Evolutionary conservation across 768 basidiomycete genomes (phyloP), one percentile per base, ranked within the genome.

Genomic region (Gelatoporia subvermispora): DNA sequence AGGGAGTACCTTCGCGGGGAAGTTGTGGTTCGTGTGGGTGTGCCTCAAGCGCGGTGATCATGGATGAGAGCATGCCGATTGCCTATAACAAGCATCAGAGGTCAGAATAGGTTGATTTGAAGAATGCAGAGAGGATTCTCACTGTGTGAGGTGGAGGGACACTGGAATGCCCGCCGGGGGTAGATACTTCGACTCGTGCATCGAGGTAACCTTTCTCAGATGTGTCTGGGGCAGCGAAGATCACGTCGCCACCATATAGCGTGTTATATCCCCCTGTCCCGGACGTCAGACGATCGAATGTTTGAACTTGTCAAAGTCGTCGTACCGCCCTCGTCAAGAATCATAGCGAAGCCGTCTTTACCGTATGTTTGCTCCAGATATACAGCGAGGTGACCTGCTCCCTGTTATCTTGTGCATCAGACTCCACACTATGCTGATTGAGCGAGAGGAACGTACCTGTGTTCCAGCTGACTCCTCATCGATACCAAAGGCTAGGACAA

Each of bases 311-410:
- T 41, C 21, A n/a, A 38, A 11, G 18, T 15, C 10, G 23, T 63
- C 70, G 58, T 63, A 82, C 89, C 79, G 28, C 93, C 93, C 72
- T 97, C 94, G 60, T 97, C 94, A 28, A 97, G 73, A 39, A 96
- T 64, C 61, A 95, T 73, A 0, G 87, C 81, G 60, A 91, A 81
- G 3, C 79, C 76, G 58, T 91, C 65, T 50, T 77, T 62, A 31
- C 92, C 93, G 60, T 88, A 94, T 15, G 70, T 73, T 2, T 72
- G 55, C 41, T 79, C 62, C 24, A 96, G 66, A 39, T 68, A 68
- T 10, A 67, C 58, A 0, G 72, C 70, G 36, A 87, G 68, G 3
- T 60, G 58, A 21, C 63, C 64, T 8, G 84, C 85, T 25, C 85
- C 85, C 80, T 86, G 51, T 28, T 18, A 18, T 25, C 22, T n/a